Conservation (phyloP, 2,329 filamentous ascomycete species). For the Arthrobotrys iridis region DNA sequence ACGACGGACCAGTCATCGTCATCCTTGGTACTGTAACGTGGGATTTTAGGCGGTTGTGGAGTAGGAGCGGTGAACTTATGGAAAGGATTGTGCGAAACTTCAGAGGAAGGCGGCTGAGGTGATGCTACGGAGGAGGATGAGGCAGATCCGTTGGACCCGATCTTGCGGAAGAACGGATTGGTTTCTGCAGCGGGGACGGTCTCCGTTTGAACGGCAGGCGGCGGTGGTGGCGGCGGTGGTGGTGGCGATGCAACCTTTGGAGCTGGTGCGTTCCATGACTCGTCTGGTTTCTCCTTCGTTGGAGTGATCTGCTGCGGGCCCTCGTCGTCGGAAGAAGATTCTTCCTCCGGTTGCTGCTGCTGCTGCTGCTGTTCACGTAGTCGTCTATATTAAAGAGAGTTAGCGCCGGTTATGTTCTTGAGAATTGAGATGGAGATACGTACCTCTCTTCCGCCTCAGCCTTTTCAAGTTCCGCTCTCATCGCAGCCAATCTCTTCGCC, state of each 20-base stretch:
- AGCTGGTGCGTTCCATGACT: slow-evolving; percentile 58
- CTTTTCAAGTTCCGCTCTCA: slow-evolving; percentile 90
- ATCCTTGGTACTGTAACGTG: slow-evolving; percentile 68
- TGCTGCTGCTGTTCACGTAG: slow-evolving; percentile 80
- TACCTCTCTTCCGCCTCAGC: slow-evolving; percentile 76
- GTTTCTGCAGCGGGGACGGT: slow-evolving; percentile 73
- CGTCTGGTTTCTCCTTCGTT: slow-evolving; percentile 68
- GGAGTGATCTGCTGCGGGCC: slow-evolving; percentile 72
- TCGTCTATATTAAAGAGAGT: slow-evolving; percentile 51
- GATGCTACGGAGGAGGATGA: slow-evolving; percentile 60
- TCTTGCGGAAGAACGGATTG: slow-evolving; percentile 89
- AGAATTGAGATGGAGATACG: neutral
- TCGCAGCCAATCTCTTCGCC: slow-evolving; percentile 81
- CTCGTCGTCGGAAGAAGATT: slow-evolving; percentile 83
- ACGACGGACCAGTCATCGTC: slow-evolving; percentile 84
- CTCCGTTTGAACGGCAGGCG: slow-evolving; percentile 65
- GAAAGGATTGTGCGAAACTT: slow-evolving; percentile 67
- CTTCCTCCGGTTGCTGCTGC: slow-evolving; percentile 71
- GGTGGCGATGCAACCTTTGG: slow-evolving; percentile 54
- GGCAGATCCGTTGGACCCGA: slow-evolving; percentile 66
- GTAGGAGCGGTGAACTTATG: slow-evolving; percentile 62
- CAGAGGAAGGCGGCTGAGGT: slow-evolving; percentile 69
- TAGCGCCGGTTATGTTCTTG: slow-evolving; percentile 20
- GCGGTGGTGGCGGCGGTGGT: slow-evolving; percentile 61
- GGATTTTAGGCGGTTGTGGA: slow-evolving; percentile 51